Evolutionary conservation across 768 basidiomycete genomes (phyloP), one percentile per base, ranked within the genome.

Genomic region (Saitozyma podzolica): DNA sequence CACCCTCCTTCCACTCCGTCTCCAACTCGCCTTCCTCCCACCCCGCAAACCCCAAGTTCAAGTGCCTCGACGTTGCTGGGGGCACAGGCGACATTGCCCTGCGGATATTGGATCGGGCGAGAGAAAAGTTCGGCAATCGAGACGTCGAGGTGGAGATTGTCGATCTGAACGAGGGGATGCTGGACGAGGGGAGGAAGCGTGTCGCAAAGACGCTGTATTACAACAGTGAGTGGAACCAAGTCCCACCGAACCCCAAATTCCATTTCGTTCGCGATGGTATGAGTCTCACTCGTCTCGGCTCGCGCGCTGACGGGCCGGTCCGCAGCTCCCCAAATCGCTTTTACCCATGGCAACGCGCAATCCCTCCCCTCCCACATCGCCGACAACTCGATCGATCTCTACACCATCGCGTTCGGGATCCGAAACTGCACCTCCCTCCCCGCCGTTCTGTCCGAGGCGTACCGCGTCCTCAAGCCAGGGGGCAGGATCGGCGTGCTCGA

Each of bases 151-250:
- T 98, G 0, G 88, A 90, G 54, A 85, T 98, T 54, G 89, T 92
- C 53, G 96, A 99, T 72, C 92, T 99, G 78, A 99, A 98, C 73
- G 85, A 85, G 1, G 89, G 94, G 74, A 99, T 98, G 96, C 84
- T 99, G 67, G 86, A 88, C 66, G 94, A 95, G 76, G 96, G 96
- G 2, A 85, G 86, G 79, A 88, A 85, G 74, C 83, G 93, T 49
- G 92, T 97, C 79, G 93, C 92, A 70, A 89, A 91, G 84, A 98
- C 95, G 0, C 94, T 99, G 89, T 99, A 98, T 80, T 89, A 98
- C 80, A 91, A 90, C 73, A 95, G 95, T 97, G 71, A 67, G 80
- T 69, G 80, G 86, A 81, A 29, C 63, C 5, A 29, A 2, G 2
- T 37, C 45, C 6, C 14, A 16, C 29, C 14, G 19, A 10, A 11